Base-by-base conservation (phyloP, 306 rosid genomes). In the Oxytropis ochrocephala region DNA sequence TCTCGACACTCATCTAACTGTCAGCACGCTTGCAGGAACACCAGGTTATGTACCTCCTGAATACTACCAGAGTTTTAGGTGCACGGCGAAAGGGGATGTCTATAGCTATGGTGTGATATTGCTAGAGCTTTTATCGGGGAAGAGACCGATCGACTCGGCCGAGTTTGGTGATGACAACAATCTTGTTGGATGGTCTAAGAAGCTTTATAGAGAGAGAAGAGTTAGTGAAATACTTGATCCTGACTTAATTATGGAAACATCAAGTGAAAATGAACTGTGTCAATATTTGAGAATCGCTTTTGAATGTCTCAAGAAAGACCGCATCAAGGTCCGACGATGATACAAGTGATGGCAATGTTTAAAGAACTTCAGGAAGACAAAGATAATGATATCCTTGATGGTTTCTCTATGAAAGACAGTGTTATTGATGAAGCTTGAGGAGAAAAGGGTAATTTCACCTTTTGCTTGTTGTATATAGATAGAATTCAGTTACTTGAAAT, bases 41-140 rank as follows among this genome's bases (percentile, higher is more conserved):
- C 96, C 96, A 0, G 96, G 96, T 24, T 90, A 90, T 21, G 96
- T 90, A 5, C 94, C 96, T 10, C 96, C 96, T 0, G 96, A 90
- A 73, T 90, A 90, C 85, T 90, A 87, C 75, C 96, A 90, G 70
- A 87, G 96, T 75, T 90, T 90, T 33, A 67, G 91, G 74, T 90
- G 94, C 87, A 85, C 96, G 4, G 67, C 94, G 11, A 90, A 87
- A 70, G 96, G 96, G 18, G 96, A 87, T 58, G 96, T 90, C 61
- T 87, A 90, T 54, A 89, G 96, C 17, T 87, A 83, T 11, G 96
- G 96, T 17, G 96, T 89, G 57, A 85, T 89, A 69, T 54, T 89
- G 59, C 78, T 89, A 6, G 96, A 89, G 76, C 93, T 89, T 80
- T 64, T 89, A 21, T 85, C 96, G 7, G 93, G 96, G 11, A 87